These are phyloP conservation scores for Xylaria arbuscula DNA, from an alignment of 2,329 filamentous ascomycete species.

Conservation along the genomic window DNA sequence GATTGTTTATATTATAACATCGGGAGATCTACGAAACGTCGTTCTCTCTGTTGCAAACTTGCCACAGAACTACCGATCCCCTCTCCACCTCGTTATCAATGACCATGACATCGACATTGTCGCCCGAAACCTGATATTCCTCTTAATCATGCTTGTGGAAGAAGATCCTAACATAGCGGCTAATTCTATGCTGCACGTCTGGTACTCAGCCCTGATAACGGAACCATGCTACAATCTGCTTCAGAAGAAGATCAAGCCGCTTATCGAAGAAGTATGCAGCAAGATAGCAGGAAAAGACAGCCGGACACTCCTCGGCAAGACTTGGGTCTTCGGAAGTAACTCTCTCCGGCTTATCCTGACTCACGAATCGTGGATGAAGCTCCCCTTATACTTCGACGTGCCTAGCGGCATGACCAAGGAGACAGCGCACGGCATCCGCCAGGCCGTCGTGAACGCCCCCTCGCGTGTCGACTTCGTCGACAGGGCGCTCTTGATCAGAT, in stretches of 20 bases:
- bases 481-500: background rate
- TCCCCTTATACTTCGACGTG: slow-evolving; percentile 15
- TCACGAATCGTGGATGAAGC: slow-evolving; percentile 13
- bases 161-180: slow-evolving; percentile 10
- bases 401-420: slow-evolving; percentile 8
- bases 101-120: slow-evolving; percentile 22
- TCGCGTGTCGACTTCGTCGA: slow-evolving; percentile 17
- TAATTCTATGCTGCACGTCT: slow-evolving; percentile 18
- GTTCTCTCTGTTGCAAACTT: slow-evolving; percentile 28
- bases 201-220: slow-evolving; percentile 24
- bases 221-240: slow-evolving; percentile 15
- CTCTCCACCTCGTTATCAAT: slow-evolving; percentile 29
- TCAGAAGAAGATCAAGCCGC: slow-evolving; percentile 17
- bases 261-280: slow-evolving; percentile 14
- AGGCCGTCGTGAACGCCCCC: slow-evolving; percentile 9
- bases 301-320: background rate
- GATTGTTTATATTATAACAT: slow-evolving; percentile 19
- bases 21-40: slow-evolving; percentile 35
- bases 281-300: background rate
- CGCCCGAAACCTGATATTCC: slow-evolving; percentile 20
- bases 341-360: slow-evolving; percentile 20
- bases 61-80: slow-evolving; percentile 16
- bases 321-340: slow-evolving; percentile 15
- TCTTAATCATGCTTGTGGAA: slow-evolving; percentile 16
- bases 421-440: slow-evolving; percentile 2